Percentiles rank a stretch among this genome's conserved stretches.
These are phyloP conservation scores for Solanum neorickii DNA, from an alignment of 257 asterid species.

Conservation along the genomic window DNA sequence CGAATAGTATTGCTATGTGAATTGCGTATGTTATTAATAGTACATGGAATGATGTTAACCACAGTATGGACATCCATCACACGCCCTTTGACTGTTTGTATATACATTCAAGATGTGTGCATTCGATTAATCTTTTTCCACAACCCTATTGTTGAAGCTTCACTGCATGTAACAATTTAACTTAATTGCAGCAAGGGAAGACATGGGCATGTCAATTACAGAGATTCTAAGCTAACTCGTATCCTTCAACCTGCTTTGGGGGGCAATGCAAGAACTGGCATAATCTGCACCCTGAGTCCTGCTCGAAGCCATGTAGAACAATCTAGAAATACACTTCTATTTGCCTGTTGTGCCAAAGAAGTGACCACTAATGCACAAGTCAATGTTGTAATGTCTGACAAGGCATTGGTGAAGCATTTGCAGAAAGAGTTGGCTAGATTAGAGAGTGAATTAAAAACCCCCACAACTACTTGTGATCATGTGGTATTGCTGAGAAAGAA, in stretches of 20 bases:
- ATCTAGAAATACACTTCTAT: slow-evolving; percentile 91
- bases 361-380: slow-evolving; percentile 96
- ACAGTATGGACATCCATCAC: neutral
- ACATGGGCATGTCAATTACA: slow-evolving; percentile 82
- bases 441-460: slow-evolving; percentile 82
- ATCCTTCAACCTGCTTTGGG: slow-evolving; percentile 97
- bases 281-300: slow-evolving; percentile 94
- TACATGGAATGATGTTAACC: neutral
- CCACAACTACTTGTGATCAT: slow-evolving; percentile 67
- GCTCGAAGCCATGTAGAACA: slow-evolving; percentile 96
- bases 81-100: neutral
- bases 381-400: slow-evolving; percentile 99
- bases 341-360: slow-evolving; percentile 97
- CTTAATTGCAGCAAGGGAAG: slow-evolving; percentile 84
- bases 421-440: slow-evolving; percentile 94
- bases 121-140: neutral
- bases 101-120: neutral
- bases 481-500: slow-evolving; percentile 66
- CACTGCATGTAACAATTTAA: neutral
- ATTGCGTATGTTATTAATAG: neutral
- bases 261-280: slow-evolving; percentile 98
- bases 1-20: neutral
- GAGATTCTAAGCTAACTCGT: slow-evolving; percentile 98
- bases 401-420: slow-evolving; percentile 96
- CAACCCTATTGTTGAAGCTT: neutral